Conservation (phyloP, 257 asterid genomes). For the Forsythia suspensa region DNA sequence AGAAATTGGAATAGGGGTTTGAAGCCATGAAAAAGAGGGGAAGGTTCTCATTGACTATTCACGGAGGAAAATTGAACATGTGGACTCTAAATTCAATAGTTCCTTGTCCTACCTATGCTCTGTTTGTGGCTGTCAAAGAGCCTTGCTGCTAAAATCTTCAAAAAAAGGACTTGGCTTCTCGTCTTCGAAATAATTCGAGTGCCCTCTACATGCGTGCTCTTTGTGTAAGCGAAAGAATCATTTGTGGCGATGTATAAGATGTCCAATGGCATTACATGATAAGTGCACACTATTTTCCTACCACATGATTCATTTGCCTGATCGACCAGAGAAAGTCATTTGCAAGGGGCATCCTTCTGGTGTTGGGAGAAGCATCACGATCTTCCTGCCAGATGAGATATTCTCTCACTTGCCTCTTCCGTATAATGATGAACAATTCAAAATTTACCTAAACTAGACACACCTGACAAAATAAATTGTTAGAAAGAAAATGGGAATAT, state of each 20-base stretch:
- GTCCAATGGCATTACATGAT: conserved; percentile 75
- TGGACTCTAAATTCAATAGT: conserved; percentile 1
- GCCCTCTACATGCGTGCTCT: conserved; percentile 59
- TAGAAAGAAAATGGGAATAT: no score
- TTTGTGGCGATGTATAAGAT: conserved; percentile 73
- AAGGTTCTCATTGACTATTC: no score
- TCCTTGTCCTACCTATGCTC: no score
- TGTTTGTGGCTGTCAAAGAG: no score
- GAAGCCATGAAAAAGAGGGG: no score
- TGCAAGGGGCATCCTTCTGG: conserved; percentile 79
- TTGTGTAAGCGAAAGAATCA: conserved; percentile 66
- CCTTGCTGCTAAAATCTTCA: no score
- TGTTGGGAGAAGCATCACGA: conserved; percentile 37
- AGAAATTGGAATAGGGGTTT: not conserved
- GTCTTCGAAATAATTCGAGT: no score
- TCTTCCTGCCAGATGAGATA: not conserved
- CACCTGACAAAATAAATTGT: no score
- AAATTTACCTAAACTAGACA: not conserved
- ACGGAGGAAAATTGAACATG: not conserved
- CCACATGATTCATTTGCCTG: conserved; percentile 53
- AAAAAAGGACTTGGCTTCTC: no score
- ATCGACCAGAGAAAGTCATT: conserved; percentile 66
- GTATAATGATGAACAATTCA: not conserved
- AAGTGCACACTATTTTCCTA: conserved; percentile 81
- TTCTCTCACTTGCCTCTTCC: no score